Conservation (phyloP, 169 alveolate species). For the Plasmodium gonderi region DNA sequence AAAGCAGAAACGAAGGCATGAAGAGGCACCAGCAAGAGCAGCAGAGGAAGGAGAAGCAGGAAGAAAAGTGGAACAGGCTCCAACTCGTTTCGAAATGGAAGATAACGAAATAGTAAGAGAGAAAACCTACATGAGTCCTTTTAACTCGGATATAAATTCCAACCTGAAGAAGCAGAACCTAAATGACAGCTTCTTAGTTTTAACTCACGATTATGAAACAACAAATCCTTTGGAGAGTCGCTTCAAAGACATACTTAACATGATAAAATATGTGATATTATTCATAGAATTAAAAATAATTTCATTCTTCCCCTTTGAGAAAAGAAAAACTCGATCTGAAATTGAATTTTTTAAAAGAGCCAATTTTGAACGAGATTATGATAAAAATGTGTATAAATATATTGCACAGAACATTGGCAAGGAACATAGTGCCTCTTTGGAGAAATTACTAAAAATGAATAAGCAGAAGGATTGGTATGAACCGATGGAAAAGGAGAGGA, state of each 20-base stretch:
- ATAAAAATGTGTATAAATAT: constrained; percentile 44
- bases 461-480: background rate
- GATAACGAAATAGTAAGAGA: background rate
- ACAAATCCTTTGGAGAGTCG: background rate
- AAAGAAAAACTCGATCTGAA: constrained; percentile 18
- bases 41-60: background rate
- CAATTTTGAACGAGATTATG: constrained; percentile 38
- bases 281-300: constrained; percentile 38
- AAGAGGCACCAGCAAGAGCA: no score
- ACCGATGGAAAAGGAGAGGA: background rate
- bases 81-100: background rate
- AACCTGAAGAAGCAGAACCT: constrained; percentile 22
- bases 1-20: background rate
- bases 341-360: constrained; percentile 42
- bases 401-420: constrained; percentile 13
- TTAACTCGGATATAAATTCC: background rate
- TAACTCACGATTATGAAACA: background rate
- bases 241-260: background rate
- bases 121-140: background rate
- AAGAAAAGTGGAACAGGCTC: no score
- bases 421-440: constrained; percentile 17
- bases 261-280: constrained; percentile 10
- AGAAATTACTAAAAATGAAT: constrained; percentile 2
- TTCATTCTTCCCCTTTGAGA: constrained; percentile 8
- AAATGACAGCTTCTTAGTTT: background rate